Evolutionary conservation across 139 green algal genomes (phyloP).

Genomic region (Zygnema circumcarinatum): DNA sequence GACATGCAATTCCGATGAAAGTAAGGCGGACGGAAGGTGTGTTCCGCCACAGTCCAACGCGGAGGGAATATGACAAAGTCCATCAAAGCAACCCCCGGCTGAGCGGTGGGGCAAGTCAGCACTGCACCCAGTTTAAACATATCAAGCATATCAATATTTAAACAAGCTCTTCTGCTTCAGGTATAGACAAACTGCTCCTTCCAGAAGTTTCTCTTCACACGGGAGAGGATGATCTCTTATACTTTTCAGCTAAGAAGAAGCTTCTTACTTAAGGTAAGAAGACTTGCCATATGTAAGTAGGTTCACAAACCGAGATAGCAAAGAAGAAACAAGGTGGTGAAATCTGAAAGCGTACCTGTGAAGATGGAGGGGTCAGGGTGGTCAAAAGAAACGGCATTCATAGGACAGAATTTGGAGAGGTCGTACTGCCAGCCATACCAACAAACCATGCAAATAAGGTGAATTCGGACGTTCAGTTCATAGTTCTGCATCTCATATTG

Average conservation of each 20-base stretch:
- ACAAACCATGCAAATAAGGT: conserved; percentile 8
- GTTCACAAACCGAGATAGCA: background rate
- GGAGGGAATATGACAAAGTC: conserved; percentile 97
- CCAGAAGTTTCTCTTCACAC: too few species aligned
- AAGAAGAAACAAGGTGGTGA: background rate
- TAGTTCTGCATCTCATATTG: too few species aligned
- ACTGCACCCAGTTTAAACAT: too few species aligned
- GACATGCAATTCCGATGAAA: conserved; percentile 87
- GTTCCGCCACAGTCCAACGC: conserved; percentile 85
- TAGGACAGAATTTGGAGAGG: conserved; percentile 75
- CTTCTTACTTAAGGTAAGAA: too few species aligned
- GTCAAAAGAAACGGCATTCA: conserved; percentile 80
- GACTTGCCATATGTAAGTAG: too few species aligned
- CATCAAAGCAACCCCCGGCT: conserved; percentile 72
- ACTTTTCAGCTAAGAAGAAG: too few species aligned
- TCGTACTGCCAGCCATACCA: conserved; percentile 75
- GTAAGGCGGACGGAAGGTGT: conserved; percentile 95
- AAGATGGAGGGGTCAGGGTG: conserved; percentile 94
- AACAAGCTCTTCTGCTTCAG: too few species aligned
- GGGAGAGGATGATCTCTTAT: too few species aligned
- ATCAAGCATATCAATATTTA: background rate
- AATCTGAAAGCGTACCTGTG: conserved; percentile 67
- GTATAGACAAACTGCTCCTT: too few species aligned
- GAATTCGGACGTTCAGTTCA: too few species aligned
- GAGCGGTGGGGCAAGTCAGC: conserved; percentile 41